Evolutionary conservation across 305 asterid genomes (phyloP).

Genomic region (Fraxinus floribunda): DNA sequence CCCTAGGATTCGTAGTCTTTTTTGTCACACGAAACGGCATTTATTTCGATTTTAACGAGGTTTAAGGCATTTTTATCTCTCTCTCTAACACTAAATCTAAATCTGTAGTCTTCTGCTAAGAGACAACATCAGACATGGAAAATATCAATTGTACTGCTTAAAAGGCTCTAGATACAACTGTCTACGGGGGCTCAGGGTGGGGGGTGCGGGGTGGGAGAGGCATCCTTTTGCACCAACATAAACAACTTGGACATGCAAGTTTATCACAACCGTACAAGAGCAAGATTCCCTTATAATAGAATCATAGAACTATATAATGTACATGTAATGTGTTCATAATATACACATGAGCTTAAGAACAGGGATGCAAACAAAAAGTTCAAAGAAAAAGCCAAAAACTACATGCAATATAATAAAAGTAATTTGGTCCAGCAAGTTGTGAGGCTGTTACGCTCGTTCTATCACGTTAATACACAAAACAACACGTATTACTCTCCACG

Average conservation of each 20-base stretch:
- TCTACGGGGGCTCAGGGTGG: neutral
- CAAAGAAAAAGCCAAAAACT: neutral
- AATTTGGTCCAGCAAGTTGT: conserved; percentile 4
- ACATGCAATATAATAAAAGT: neutral
- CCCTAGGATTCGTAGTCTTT: neutral
- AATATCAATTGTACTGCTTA: neutral
- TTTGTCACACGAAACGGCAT: neutral
- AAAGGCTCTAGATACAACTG: neutral
- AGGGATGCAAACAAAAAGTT: neutral
- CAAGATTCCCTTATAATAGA: neutral
- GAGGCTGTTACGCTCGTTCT: neutral
- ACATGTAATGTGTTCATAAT: neutral
- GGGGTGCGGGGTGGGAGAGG: neutral
- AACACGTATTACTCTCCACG: conserved; percentile 13
- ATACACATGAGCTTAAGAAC: neutral
- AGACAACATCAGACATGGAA: conserved; percentile 1
- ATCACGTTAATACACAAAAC: conserved; percentile 8
- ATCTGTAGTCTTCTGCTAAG: neutral
- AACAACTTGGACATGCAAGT: neutral
- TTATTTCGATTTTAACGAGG: neutral
- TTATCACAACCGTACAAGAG: neutral
- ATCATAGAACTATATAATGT: neutral
- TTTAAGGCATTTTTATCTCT: neutral
- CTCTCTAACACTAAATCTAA: neutral
- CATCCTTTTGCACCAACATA: neutral